Evolutionary conservation across 2,329 filamentous ascomycete genomes (phyloP), one percentile per base, ranked within the genome.

Genomic region (Monosporascus sp.): DNA sequence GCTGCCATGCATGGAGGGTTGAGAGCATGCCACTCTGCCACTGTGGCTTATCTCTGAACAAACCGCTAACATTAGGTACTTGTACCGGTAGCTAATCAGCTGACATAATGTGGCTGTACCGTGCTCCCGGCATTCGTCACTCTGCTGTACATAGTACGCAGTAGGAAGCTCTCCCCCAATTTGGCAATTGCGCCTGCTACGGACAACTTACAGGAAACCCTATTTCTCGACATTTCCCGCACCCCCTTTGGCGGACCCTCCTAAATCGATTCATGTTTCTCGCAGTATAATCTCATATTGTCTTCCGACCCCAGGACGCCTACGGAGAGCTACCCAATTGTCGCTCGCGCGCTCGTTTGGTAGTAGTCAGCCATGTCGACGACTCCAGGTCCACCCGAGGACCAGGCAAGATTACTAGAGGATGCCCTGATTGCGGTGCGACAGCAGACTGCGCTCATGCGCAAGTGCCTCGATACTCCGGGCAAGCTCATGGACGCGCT

Each of bases 401-500:
- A 92, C 75, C 88, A 87, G 82, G 91, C 89, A 67, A 89, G 92
- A 67, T 84, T 99, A 77, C 87, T 99, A 64, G 94, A 99, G 77
- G 94, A 99, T 87, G 94, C 95, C 68, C 79, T 97, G 74, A 85
- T 89, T 57, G 93, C 96, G 50, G 95, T 99, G 74, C 90, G 93
- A 75, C 93, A 97, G 76, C 95, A 99, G 82, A 94, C 93, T 55
- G 85, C 86, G 67, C 82, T 96, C 70, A 99, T 99, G 94, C 91
- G 93, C 77, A 93, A 95, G 78, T 97, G 92, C 67, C 82, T 99
- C 57, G 95, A 99, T 71, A 95, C 91, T 9, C 92, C 94, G 7
- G 93, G 94, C 60, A 99, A 99, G 82, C 86, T 99, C 61, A 99
- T 99, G 94, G 94, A 99, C 79, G 94, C 94, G 65, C 84, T 99